Percentiles rank a stretch among this genome's conserved stretches.
phyloP scores from a whole-genome alignment of 78 protist species.

The Polysphondylium violaceum region DNA sequence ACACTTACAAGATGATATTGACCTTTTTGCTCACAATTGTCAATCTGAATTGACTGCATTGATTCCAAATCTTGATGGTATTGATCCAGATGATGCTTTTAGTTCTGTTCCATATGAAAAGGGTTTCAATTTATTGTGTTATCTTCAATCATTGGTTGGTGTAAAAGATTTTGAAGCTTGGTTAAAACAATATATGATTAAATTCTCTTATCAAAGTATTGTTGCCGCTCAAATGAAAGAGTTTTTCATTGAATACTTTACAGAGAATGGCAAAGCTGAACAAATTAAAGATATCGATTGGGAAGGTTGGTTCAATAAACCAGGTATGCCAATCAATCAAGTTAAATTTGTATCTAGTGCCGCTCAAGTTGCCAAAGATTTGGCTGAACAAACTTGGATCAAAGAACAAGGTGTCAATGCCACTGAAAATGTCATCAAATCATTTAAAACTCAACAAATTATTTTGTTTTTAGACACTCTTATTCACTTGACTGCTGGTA shows the following conservation, averaged over 20 bases:
- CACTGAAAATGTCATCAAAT: not conserved
- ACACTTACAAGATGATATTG: conserved; percentile 71
- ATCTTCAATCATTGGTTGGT: conserved; percentile 86
- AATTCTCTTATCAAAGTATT: conserved; percentile 53
- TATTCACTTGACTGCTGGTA: not conserved
- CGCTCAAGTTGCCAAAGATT: conserved; percentile 12
- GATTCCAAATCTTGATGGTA: conserved; percentile 65
- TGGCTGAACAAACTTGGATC: conserved; percentile 51
- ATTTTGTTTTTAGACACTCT: conserved; percentile 58
- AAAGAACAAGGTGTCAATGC: conserved; percentile 4
- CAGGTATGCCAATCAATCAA: conserved; percentile 84
- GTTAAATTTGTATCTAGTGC: not conserved
- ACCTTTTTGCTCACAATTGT: conserved; percentile 27
- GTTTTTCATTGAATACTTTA: conserved; percentile 36
- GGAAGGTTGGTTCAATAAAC: conserved; percentile 82
- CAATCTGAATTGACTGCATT: conserved; percentile 75
- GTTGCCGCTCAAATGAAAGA: conserved; percentile 78
- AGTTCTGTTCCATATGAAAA: conserved; percentile 92
- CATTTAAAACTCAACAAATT: conserved; percentile 61
- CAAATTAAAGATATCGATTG: conserved; percentile 72
- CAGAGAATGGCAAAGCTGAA: conserved; percentile 22
- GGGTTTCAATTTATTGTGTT: conserved; percentile 87
- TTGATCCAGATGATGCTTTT: conserved; percentile 93
- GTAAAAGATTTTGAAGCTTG: conserved; percentile 56
- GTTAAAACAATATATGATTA: conserved; percentile 52